Base-by-base conservation (phyloP, 352 stramenopile species). In the Albugo candida region DNA sequence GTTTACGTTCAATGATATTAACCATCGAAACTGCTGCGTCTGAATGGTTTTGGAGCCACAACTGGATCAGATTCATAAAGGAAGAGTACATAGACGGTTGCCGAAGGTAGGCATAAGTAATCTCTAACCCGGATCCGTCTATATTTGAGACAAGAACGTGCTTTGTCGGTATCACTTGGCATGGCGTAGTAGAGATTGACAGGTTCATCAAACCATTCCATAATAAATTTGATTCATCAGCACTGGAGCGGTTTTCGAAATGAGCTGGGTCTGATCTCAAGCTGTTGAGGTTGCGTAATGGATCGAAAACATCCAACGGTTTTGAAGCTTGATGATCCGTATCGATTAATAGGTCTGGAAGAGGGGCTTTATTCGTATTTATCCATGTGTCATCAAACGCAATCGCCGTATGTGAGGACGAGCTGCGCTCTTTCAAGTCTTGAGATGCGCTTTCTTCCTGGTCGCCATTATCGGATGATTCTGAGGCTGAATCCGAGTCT, bases 11-110 rank as follows among this genome's bases (percentile, higher is more conserved):
- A 11, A 63, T 24, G 16, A 72, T 52, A 40, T 59, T 53, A 31
- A 81, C 60, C 12, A 61, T 60, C 13, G 70, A 71, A 44, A 88
- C 68, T 1, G 71, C 63, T 4, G 70, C 63, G n/a, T 55, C 61
- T 4, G 67, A 77, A 41, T 82, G 58, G 60, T 92, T 86, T 1
- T 60, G 56, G 21, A 82, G 48, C 67, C 80, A 79, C 35, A 80
- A 50, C 59, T 85, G 67, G 16, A 88, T 59, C 16, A 82, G 59
- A 53, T 80, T 83, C 68, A 84, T 82, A 19, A 36, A 65, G 17
- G 69, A 55, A 31, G 67, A 72, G 45, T 80, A 72, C 34, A 59
- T 71, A 2, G 71, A 82, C 13, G 59, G 58, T 42, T 72, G 66
- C 1, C 74, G 74, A 31, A 81, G 53, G 46, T 81, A 83, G 8